A percentile compares a stretch with the other conserved stretches of the same genome.
Conservation (phyloP, 257 asterid species). For the Schizonepeta tenuifolia region DNA sequence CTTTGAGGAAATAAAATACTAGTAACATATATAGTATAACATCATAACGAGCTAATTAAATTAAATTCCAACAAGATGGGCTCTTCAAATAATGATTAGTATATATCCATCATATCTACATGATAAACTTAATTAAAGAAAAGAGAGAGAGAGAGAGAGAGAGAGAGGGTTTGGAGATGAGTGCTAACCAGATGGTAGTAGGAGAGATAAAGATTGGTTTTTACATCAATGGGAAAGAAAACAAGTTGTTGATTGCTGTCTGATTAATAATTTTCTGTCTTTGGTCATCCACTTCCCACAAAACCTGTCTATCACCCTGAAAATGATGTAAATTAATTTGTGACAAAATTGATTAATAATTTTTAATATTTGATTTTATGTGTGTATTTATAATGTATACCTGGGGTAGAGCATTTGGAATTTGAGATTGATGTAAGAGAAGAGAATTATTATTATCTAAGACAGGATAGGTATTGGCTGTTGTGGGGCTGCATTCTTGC, state of each 20-base stretch:
- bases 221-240: constrained; percentile 58
- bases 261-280: constrained; percentile 57
- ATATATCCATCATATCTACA: background rate
- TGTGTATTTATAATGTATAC: constrained; percentile 19
- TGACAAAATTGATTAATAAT: background rate
- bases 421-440: constrained; percentile 50
- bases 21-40: no score
- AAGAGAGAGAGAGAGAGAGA: constrained; percentile 29
- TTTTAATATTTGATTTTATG: background rate
- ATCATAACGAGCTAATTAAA: no score
- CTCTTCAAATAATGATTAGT: background rate
- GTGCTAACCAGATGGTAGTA: constrained; percentile 52
- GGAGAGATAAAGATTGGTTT: constrained; percentile 34
- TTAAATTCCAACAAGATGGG: no score
- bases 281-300: constrained; percentile 72
- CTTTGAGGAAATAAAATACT: background rate
- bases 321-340: constrained; percentile 34
- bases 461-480: constrained; percentile 42
- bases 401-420: constrained; percentile 34
- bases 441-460: constrained; percentile 44
- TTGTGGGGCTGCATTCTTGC: constrained; percentile 45
- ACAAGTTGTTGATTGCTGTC: constrained; percentile 53
- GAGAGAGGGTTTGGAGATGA: constrained; percentile 38
- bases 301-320: constrained; percentile 65
- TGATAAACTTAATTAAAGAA: background rate